Evolutionary conservation across 2,329 filamentous ascomycete genomes (phyloP), one percentile per base, ranked within the genome.

Genomic region (Aspergillus proliferans): DNA sequence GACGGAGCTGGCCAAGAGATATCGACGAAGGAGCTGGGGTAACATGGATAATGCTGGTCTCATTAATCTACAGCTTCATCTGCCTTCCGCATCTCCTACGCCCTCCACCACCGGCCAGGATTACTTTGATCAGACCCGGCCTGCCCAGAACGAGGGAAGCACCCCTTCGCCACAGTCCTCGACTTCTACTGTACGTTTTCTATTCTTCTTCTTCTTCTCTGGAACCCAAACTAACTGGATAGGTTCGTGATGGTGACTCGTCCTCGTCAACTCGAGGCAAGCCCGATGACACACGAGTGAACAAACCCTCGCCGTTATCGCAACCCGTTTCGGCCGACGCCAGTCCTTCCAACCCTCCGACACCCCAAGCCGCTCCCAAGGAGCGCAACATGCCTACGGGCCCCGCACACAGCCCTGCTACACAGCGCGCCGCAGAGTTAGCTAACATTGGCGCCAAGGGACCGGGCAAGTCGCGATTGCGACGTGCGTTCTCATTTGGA

Each of bases 401-500:
- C 9, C 53, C 63, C 18, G 45, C 55, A 7, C 65, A 67, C 6
- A 91, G 87, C 58, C 83, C 87, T 43, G 92, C 92, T 18, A 85
- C 87, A 12, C 85, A 89, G 67, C 89, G 94, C 49, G 79, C 97
- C 36, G 84, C 87, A 42, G 89, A 91, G n/a, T 78, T 97, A 48
- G 92, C 85, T 52, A 87, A 92, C 57, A 92, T 87, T 64, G 88
- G 88, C 47, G 76, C 76, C 24, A 87, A 82, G 64, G 80, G 84
- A 55, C 90, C 89, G 65, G 89, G 85, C 72, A 96, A 96, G 72
- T 88, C 86, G 2, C 80, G 91, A 57, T 76, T 98, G 51, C 83
- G 93, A 48, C 82, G 93, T 59, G 93, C 93, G 0, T 95, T 98
- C 62, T 98, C 93, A 0, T 98, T 98, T 70, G 91, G 93, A 45